phyloP scores from a whole-genome alignment of 164 flowering plant genomes.

The Stephania japonica region DNA sequence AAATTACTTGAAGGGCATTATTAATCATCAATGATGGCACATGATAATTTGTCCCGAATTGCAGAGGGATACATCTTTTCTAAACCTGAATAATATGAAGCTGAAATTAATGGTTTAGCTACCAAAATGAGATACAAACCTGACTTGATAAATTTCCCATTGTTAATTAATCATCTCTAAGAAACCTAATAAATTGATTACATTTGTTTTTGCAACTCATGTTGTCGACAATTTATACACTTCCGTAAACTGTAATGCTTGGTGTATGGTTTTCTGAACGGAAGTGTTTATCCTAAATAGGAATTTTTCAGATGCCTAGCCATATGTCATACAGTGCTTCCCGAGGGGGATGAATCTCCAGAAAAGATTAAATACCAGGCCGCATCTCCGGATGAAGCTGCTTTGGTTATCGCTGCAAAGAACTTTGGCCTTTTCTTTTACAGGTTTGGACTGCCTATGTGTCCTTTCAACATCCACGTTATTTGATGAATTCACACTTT shows the following conservation, averaged over 20 bases:
- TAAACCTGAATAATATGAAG: not conserved
- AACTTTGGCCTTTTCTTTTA: slow-evolving; percentile 96
- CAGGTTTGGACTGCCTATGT: slow-evolving; percentile 37
- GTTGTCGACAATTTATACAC: not conserved
- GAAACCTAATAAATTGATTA: not conserved
- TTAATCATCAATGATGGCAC: not conserved
- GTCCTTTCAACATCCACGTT: not conserved
- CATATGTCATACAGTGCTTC: slow-evolving; percentile 96
- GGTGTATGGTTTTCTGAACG: slow-evolving; percentile 6
- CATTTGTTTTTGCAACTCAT: not conserved
- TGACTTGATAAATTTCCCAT: not conserved
- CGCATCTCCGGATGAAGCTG: slow-evolving; percentile 97
- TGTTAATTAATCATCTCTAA: not conserved
- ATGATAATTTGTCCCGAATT: no score
- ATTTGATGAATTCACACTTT: not conserved
- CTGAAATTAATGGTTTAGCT: not conserved
- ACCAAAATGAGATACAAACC: not conserved
- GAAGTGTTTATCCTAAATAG: slow-evolving; percentile 33
- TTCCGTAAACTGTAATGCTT: not conserved
- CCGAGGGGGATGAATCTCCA: slow-evolving; percentile 97
- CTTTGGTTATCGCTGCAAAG: slow-evolving; percentile 87
- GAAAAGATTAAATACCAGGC: slow-evolving; percentile 88
- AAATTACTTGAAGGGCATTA: not conserved
- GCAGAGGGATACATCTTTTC: not conserved
- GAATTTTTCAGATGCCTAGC: slow-evolving; percentile 99